These are phyloP conservation scores for Acanthamoeba royreba DNA, from an alignment of 208 protist genomes.

Conservation along the genomic window DNA sequence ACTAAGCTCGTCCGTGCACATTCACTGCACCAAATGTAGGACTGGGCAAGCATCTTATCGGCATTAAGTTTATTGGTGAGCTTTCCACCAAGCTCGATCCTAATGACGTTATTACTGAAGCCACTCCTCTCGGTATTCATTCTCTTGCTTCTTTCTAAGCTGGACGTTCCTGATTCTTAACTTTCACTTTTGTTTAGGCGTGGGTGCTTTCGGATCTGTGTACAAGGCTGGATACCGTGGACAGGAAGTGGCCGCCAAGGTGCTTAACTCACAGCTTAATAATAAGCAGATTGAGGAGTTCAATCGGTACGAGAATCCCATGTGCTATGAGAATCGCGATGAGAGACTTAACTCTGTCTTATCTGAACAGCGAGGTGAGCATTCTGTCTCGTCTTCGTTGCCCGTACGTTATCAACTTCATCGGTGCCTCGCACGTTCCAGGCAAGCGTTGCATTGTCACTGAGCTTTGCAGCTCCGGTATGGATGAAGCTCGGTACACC, in stretches of 20 bases:
- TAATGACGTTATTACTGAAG: neutral
- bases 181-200: neutral
- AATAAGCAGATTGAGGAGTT: slow-evolving; percentile 32
- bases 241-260: slow-evolving; percentile 33
- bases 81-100: slow-evolving; percentile 7
- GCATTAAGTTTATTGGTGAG: neutral
- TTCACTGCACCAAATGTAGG: neutral
- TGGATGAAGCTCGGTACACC: neutral
- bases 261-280: slow-evolving; percentile 5
- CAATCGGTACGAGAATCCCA: neutral
- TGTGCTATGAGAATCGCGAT: no score
- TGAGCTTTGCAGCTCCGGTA: neutral
- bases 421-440: neutral
- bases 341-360: neutral
- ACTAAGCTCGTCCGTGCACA: neutral
- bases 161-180: neutral
- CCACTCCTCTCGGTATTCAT: neutral
- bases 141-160: neutral
- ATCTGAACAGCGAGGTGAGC: neutral
- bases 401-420: slow-evolving; percentile 30
- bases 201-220: neutral
- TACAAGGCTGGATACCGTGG: slow-evolving; percentile 26
- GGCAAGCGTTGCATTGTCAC: slow-evolving; percentile 22
- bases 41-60: slow-evolving; percentile 17
- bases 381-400: neutral